phyloP scores from a whole-genome alignment of 106 monocot species.

The Ottelia alismoides region DNA sequence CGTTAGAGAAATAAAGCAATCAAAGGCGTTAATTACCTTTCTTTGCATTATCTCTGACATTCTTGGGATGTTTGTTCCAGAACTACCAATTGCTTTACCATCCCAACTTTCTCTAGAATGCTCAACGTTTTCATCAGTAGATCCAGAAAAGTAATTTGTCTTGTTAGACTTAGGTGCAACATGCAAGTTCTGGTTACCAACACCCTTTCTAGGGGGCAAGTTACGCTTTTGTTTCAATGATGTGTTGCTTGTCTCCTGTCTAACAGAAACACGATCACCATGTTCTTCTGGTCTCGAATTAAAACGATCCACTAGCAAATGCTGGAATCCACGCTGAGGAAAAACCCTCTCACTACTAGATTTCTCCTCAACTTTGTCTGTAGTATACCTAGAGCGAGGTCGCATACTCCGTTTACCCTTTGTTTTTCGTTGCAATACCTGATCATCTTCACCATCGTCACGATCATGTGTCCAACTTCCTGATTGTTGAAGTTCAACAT shows the following conservation, averaged over 20 bases:
- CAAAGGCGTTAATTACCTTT: too few species aligned
- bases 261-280: too few species aligned
- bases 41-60: slow-evolving; percentile 69
- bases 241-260: slow-evolving; percentile 12
- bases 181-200: slow-evolving; percentile 4
- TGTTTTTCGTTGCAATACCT: slow-evolving; percentile 65
- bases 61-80: slow-evolving; percentile 22
- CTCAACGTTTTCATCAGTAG: slow-evolving; percentile 35
- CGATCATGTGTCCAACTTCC: slow-evolving; percentile 53
- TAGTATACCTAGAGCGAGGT: slow-evolving; percentile 34
- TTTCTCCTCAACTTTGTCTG: slow-evolving; percentile 52
- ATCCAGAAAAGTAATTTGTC: slow-evolving; percentile 35
- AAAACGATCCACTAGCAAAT: too few species aligned
- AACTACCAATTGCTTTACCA: slow-evolving; percentile 16
- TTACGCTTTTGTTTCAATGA: slow-evolving; percentile 34
- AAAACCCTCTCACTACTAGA: slow-evolving; percentile 21
- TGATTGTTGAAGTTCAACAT: slow-evolving; percentile 64
- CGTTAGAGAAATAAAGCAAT: too few species aligned
- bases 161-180: slow-evolving; percentile 28
- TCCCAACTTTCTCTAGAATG: slow-evolving; percentile 59
- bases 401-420: slow-evolving; percentile 88
- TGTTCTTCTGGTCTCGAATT: too few species aligned
- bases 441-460: slow-evolving; percentile 73
- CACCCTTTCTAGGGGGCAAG: slow-evolving; percentile 41
- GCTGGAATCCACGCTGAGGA: too few species aligned